Evolutionary conservation across 257 asterid genomes (phyloP).

Genomic region (Eucommia ulmoides): DNA sequence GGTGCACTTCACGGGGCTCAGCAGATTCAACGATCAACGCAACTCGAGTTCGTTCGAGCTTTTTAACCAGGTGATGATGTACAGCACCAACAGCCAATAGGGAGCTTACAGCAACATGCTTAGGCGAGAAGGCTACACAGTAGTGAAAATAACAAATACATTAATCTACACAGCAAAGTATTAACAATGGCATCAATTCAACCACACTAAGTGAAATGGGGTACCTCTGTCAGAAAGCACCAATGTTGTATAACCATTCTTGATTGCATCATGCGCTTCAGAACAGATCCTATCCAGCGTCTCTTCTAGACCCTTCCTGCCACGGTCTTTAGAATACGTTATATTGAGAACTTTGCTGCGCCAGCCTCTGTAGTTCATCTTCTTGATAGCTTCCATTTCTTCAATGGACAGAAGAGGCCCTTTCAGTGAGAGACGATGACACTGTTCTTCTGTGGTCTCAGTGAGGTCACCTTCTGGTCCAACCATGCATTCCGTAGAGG

Average conservation of each 20-base stretch:
- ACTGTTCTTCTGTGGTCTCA: constrained; percentile 95
- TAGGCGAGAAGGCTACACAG: constrained; percentile 62
- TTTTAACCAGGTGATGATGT: constrained; percentile 92
- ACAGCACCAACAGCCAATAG: constrained; percentile 96
- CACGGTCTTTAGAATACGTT: constrained; percentile 58
- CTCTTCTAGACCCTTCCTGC: constrained; percentile 83
- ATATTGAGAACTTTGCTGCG: constrained; percentile 82
- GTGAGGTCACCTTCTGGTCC: constrained; percentile 99
- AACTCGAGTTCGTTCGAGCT: constrained; percentile 89
- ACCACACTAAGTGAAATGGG: too few species aligned
- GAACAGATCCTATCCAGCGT: constrained; percentile 80
- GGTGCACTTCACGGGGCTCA: constrained; percentile 99
- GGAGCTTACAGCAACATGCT: constrained; percentile 89
- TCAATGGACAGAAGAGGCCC: constrained; percentile 80
- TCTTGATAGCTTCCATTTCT: constrained; percentile 86
- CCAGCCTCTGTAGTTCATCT: constrained; percentile 95
- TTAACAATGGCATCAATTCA: too few species aligned
- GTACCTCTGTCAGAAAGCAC: constrained; percentile 98
- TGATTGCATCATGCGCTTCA: constrained; percentile 82
- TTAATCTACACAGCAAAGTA: too few species aligned
- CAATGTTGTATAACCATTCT: constrained; percentile 75
- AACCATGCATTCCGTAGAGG: constrained; percentile 96
- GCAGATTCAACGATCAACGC: constrained; percentile 91
- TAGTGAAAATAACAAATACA: too few species aligned
- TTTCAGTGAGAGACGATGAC: constrained; percentile 85